These are phyloP conservation scores for Ploettnerulaceae sp. DNA, from an alignment of 2,329 filamentous ascomycete genomes.

Conservation along the genomic window DNA sequence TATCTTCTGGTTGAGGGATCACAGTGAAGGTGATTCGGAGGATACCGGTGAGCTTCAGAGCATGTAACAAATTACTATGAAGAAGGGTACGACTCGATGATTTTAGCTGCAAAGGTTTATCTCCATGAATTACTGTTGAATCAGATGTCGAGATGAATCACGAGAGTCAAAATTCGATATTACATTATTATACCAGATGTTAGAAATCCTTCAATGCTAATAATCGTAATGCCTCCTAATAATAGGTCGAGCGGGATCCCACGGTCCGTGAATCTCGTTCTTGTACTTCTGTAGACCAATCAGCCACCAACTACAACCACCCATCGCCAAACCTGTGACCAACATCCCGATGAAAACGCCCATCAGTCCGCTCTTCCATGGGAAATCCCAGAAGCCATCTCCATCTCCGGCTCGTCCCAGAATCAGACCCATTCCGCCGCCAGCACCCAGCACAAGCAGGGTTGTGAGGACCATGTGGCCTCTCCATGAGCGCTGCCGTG, in stretches of 20 bases:
- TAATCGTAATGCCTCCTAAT: slow-evolving; percentile 55
- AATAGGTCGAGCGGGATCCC: slow-evolving; percentile 90
- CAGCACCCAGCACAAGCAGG: slow-evolving; percentile 71
- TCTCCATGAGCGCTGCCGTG: slow-evolving; percentile 74
- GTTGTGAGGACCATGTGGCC: slow-evolving; percentile 76
- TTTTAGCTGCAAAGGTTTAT: no score
- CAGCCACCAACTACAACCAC: slow-evolving; percentile 95
- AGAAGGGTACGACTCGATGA: no score
- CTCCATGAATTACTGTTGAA: no score
- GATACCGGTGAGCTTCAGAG: no score
- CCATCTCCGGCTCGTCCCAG: slow-evolving; percentile 47
- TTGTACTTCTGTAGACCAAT: slow-evolving; percentile 98
- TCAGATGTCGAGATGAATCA: no score
- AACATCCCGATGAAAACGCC: slow-evolving; percentile 75
- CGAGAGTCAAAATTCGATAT: no score
- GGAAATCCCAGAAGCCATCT: slow-evolving; percentile 46
- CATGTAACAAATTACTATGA: no score
- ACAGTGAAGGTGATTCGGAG: no score
- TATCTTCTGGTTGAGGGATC: no score
- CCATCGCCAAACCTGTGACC: slow-evolving; percentile 74
- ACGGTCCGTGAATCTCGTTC: slow-evolving; percentile 96
- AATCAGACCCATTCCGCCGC: slow-evolving; percentile 67
- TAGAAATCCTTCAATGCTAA: no score
- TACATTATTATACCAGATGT: no score
- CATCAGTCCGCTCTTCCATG: slow-evolving; percentile 37